Evolutionary conservation across 306 rosid genomes (phyloP), one percentile per base, ranked within the genome.

Genomic region (Fagus sylvatica): DNA sequence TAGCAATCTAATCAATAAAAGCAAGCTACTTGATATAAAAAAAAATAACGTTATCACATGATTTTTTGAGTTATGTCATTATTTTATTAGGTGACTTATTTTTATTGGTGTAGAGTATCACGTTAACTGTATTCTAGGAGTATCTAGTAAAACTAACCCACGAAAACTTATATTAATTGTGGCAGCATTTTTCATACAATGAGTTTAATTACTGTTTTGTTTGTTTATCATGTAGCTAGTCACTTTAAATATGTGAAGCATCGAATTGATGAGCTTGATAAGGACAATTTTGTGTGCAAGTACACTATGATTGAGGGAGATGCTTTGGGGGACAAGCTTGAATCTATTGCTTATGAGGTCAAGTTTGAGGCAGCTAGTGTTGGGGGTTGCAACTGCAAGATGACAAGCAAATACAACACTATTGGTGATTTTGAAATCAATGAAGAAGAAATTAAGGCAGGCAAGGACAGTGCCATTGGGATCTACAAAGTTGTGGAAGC

Each of bases 281-380:
- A 51, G 8, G 83, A 87, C 11, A 88, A 89, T 42, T 77, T 89
- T 46, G 81, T 68, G n/a, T 93, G 93, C 89, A 85, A 85, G 72
- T 93, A 88, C 83, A 84, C 91, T 2, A 80, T 89, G 89, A 91
- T 88, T 53, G 98, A 89, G 78, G 98, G 97, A 22, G 97, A 77
- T 75, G 88, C 94, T 36, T 72, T 92, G 77, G 95, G 89, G 2
- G 86, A 90, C 59, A 90, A 88, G 87, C 85, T 92, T 74, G 95
- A 88, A 39, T 88, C 87, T 15, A 86, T 92, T 57, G 80, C 73
- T 72, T 87, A 90, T 81, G 93, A 88, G 87, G 88, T 87, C 36
- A 92, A 87, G 82, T 90, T 90, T 83, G 95, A 92, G 81, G 88
- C 84, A 33, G 79, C 71, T 30, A 53, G 72, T 77, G 96, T 87